Percentiles rank a stretch among this genome's conserved stretches.
Conservation (phyloP, 352 stramenopile species). For the Globisporangium echinulatum region DNA sequence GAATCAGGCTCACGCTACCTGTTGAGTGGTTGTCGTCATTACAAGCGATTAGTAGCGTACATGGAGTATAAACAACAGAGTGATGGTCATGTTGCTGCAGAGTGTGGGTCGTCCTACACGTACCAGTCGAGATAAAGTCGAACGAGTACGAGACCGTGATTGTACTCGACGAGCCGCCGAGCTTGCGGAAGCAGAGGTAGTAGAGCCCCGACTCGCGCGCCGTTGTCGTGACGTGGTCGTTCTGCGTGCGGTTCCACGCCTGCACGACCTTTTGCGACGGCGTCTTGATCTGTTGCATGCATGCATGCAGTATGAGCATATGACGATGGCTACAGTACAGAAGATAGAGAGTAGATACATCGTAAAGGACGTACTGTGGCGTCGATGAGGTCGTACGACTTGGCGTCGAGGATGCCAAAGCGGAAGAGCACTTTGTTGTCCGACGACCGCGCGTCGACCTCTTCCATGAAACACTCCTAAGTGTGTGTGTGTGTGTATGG, state of each 20-base stretch:
- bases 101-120: not conserved
- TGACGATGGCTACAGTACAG: not conserved
- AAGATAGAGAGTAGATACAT: not conserved
- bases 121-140: conserved; percentile 67
- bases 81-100: too few species aligned
- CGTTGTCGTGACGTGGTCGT: conserved; percentile 37
- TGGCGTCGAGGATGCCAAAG: conserved; percentile 50
- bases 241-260: conserved; percentile 56
- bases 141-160: conserved; percentile 76
- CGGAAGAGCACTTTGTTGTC: conserved; percentile 60
- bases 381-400: conserved; percentile 46
- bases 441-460: conserved; percentile 42
- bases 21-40: not conserved
- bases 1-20: conserved; percentile 40
- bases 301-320: not conserved
- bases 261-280: conserved; percentile 41
- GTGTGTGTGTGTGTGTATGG: not conserved
- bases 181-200: conserved; percentile 70
- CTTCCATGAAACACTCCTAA: conserved; percentile 57
- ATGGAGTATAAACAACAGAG: too few species aligned
- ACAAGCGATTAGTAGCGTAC: too few species aligned
- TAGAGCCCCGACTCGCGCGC: conserved; percentile 78
- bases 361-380: conserved; percentile 23
- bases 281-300: conserved; percentile 34
- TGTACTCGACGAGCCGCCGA: conserved; percentile 41